Evolutionary conservation across 2,329 filamentous ascomycete genomes (phyloP).

Genomic region (Colletotrichum incanum): DNA sequence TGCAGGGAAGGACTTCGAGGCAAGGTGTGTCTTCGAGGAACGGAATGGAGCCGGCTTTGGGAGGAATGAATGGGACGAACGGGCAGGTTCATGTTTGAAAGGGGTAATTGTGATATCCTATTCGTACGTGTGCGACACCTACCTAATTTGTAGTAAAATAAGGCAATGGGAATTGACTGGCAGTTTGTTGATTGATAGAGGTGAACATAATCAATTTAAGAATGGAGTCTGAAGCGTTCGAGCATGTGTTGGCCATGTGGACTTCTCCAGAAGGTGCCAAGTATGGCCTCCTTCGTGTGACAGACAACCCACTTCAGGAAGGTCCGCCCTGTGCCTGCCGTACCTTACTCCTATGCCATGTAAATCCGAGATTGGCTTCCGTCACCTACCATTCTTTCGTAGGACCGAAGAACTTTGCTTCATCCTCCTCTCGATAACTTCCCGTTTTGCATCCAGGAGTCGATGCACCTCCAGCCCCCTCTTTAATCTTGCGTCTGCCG

Average conservation of each 20-base stretch:
- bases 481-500: background rate
- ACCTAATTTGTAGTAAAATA: background rate
- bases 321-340: background rate
- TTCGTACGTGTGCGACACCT: background rate
- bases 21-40: constrained; percentile 32
- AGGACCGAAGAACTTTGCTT: background rate
- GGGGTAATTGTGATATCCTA: background rate
- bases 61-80: constrained; percentile 28
- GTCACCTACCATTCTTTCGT: background rate
- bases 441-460: background rate
- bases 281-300: background rate
- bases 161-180: background rate
- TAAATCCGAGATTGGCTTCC: background rate
- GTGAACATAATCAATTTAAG: background rate
- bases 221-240: too few species aligned
- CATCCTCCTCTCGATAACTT: background rate
- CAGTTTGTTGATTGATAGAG: too few species aligned
- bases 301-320: background rate
- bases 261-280: background rate
- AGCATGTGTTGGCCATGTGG: too few species aligned
- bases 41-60: constrained; percentile 15
- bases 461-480: background rate
- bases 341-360: background rate
- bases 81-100: constrained; percentile 25
- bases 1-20: constrained; percentile 34